Evolutionary conservation across 441 rosid species (phyloP).

Genomic region (Brassica balearica): DNA sequence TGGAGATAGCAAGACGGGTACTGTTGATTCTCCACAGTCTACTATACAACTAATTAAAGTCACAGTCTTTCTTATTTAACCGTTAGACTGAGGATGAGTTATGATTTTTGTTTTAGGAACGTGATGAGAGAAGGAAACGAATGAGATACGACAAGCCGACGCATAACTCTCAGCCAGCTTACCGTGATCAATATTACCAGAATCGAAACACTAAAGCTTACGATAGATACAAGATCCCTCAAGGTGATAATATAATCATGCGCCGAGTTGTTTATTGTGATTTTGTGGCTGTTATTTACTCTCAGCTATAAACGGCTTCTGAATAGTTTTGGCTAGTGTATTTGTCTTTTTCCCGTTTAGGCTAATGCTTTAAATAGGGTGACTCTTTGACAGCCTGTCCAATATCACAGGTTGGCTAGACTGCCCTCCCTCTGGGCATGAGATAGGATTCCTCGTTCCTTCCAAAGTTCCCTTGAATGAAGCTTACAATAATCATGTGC

Average conservation of each 20-base stretch:
- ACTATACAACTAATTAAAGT: slow-evolving; percentile 4
- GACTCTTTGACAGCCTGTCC: slow-evolving; percentile 33
- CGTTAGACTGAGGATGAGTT: slow-evolving; percentile 9
- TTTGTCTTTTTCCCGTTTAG: slow-evolving; percentile 21
- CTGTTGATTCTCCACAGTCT: slow-evolving; percentile 23
- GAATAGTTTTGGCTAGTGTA: slow-evolving; percentile 20
- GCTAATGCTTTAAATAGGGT: slow-evolving; percentile 31
- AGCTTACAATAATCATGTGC: slow-evolving; percentile 71
- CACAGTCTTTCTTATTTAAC: neutral
- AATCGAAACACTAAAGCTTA: slow-evolving; percentile 55
- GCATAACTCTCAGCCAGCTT: slow-evolving; percentile 57
- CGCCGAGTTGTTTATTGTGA: neutral
- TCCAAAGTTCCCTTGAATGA: slow-evolving; percentile 98
- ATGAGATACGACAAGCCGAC: slow-evolving; percentile 72
- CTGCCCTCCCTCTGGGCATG: slow-evolving; percentile 84
- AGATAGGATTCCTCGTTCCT: slow-evolving; percentile 77
- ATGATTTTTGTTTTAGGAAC: slow-evolving; percentile 61
- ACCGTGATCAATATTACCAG: slow-evolving; percentile 60
- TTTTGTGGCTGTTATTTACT: slow-evolving; percentile 6
- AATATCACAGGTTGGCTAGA: slow-evolving; percentile 87
- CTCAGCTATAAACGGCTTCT: slow-evolving; percentile 9
- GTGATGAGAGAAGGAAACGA: slow-evolving; percentile 89
- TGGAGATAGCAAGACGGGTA: slow-evolving; percentile 91
- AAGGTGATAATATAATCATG: slow-evolving; percentile 55
- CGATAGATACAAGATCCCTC: slow-evolving; percentile 85